These are phyloP conservation scores for Alloascoidea hylecoeti DNA, from an alignment of 805 yeast genomes.

Conservation along the genomic window DNA sequence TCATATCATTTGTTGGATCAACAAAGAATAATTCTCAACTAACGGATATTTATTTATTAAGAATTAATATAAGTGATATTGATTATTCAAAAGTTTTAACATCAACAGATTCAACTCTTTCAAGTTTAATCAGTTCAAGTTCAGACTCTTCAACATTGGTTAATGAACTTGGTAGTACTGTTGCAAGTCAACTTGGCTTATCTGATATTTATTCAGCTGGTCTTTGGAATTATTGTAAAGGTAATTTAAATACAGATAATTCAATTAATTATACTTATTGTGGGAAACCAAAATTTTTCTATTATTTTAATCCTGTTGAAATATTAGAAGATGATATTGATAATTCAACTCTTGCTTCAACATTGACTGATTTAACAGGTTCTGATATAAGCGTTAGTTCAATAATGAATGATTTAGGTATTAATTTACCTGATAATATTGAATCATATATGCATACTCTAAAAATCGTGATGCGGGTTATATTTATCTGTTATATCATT, in stretches of 20 bases:
- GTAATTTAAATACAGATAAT: constrained; percentile 14
- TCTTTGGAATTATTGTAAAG: constrained; percentile 52
- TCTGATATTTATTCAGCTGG: constrained; percentile 39
- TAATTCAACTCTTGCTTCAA: constrained; percentile 8
- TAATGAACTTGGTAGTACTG: constrained; percentile 7
- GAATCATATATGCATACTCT: constrained; percentile 28
- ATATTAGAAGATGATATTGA: constrained; percentile 13
- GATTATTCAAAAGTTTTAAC: constrained; percentile 9
- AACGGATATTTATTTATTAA: constrained; percentile 30
- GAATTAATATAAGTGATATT: constrained; percentile 26
- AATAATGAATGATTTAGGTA: no score
- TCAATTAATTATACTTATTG: constrained; percentile 30
- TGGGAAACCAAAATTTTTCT: constrained; percentile 38
- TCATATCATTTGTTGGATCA: constrained; percentile 40
- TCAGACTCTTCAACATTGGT: constrained; percentile 8
- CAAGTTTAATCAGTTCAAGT: not conserved
- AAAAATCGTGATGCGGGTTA: constrained; percentile 35
- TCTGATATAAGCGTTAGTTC: no score
- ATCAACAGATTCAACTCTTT: not conserved
- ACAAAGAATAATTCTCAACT: constrained; percentile 26
- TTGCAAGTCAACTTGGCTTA: constrained; percentile 20
- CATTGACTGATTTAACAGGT: constrained; percentile 6
- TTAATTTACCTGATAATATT: constrained; percentile 41
- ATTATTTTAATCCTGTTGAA: constrained; percentile 36
- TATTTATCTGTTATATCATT: constrained; percentile 39